A percentile compares a stretch with the other conserved stretches of the same genome.
Conservation (phyloP, 495 filamentous ascomycete genomes). For the Xanthoparmelia taractica region DNA sequence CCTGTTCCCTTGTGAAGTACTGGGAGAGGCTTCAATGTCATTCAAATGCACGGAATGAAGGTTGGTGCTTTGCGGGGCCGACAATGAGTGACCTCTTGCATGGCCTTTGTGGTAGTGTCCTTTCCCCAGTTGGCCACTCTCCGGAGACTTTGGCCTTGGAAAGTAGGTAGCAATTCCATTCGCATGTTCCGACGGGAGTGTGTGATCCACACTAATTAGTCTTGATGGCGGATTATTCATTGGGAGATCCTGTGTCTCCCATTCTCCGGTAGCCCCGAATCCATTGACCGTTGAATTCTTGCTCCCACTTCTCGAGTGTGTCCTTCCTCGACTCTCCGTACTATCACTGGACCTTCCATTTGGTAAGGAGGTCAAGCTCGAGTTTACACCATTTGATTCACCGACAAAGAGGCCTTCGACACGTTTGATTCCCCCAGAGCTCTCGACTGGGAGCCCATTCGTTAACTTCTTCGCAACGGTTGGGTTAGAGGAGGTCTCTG, state of each 20-base stretch:
- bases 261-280: slow-evolving; percentile 33
- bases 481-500: slow-evolving; percentile 15
- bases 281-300: slow-evolving; percentile 44
- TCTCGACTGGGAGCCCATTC: slow-evolving; percentile 11
- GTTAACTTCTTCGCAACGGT: slow-evolving; percentile 12
- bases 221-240: slow-evolving; percentile 31
- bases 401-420: slow-evolving; percentile 21
- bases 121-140: slow-evolving; percentile 19
- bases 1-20: slow-evolving; percentile 30
- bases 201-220: slow-evolving; percentile 19
- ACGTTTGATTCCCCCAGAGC: slow-evolving; percentile 9
- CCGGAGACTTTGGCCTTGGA: slow-evolving; percentile 14
- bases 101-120: slow-evolving; percentile 20
- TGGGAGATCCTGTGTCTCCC: slow-evolving; percentile 30
- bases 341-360: slow-evolving; percentile 44
- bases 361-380: slow-evolving; percentile 33
- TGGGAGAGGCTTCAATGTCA: slow-evolving; percentile 26
- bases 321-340: slow-evolving; percentile 43
- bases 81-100: slow-evolving; percentile 26
- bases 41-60: slow-evolving; percentile 6
- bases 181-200: slow-evolving; percentile 22
- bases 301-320: slow-evolving; percentile 47
- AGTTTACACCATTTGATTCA: slow-evolving; percentile 18
- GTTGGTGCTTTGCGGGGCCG: slow-evolving; percentile 24
- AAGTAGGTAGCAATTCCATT: slow-evolving; percentile 10